Percentiles rank a stretch among this genome's conserved stretches.
Evolutionary conservation across 495 filamentous ascomycete genomes (phyloP).

Genomic region (Rhizodiscina lignyota): DNA sequence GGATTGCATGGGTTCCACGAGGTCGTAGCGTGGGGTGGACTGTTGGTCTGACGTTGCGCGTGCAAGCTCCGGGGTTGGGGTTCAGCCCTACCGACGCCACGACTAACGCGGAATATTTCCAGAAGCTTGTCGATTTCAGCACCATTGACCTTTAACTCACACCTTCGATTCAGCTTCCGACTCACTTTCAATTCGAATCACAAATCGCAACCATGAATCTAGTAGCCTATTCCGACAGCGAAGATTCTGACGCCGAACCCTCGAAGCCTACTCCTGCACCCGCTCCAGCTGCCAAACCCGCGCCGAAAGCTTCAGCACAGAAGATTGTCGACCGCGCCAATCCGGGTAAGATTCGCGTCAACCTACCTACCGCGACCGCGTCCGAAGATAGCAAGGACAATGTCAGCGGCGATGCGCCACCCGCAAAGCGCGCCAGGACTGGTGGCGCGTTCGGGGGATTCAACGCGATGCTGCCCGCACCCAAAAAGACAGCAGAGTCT

Average conservation of each 20-base stretch:
- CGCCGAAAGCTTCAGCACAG: conserved; percentile 27
- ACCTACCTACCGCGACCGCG: conserved; percentile 38
- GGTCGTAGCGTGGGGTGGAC: too few relatives aligned
- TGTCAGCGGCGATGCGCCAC: conserved; percentile 36
- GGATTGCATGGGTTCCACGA: too few relatives aligned
- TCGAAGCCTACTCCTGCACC: conserved; percentile 12
- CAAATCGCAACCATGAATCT: conserved; percentile 22
- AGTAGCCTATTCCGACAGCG: conserved; percentile 48
- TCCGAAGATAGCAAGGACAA: conserved; percentile 19
- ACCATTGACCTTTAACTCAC: too few relatives aligned
- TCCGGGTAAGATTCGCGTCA: conserved; percentile 67
- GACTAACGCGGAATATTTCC: too few relatives aligned
- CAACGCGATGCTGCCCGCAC: conserved; percentile 74
- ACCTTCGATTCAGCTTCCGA: not conserved
- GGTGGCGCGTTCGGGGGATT: conserved; percentile 54
- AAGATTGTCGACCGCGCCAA: conserved; percentile 66
- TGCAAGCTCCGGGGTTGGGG: not conserved
- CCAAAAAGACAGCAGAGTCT: conserved; percentile 34
- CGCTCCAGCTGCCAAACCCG: not conserved
- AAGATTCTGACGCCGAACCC: conserved; percentile 49
- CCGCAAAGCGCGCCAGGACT: conserved; percentile 51
- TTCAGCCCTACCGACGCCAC: too few relatives aligned
- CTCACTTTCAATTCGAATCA: not conserved
- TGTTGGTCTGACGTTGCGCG: conserved; percentile 1
- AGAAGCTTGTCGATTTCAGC: too few relatives aligned